Evolutionary conservation across 2,329 filamentous ascomycete species (phyloP).

Genomic region (Fusarium sp.): DNA sequence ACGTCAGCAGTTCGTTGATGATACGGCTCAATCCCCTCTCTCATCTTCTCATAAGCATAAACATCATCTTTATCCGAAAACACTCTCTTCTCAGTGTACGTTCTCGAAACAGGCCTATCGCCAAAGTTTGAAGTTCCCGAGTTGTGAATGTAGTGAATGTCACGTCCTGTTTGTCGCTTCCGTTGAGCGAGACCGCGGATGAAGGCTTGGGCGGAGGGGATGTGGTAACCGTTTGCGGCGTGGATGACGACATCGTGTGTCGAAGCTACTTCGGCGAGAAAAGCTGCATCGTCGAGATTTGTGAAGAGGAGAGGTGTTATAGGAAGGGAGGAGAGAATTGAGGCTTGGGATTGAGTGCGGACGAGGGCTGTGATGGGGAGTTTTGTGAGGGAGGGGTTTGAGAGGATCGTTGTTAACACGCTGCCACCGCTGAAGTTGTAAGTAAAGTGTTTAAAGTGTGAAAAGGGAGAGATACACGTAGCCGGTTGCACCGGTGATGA

Average conservation of each 20-base stretch:
- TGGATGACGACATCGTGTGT: conserved; percentile 1
- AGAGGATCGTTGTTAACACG: not conserved
- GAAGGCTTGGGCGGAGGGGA: not conserved
- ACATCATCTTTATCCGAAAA: conserved; percentile 12
- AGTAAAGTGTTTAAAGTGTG: accelerated
- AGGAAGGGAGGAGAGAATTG: not conserved
- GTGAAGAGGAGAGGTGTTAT: not conserved
- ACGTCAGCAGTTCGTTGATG: conserved; percentile 14
- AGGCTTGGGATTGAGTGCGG: not conserved
- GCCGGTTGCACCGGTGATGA: conserved; percentile 13
- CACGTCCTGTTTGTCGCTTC: not conserved
- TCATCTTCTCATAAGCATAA: conserved; percentile 6
- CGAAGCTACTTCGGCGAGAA: not conserved
- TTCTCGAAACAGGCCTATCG: not conserved
- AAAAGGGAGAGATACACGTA: not conserved
- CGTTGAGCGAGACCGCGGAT: not conserved
- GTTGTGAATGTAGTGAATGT: conserved; percentile 12
- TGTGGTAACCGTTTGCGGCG: conserved; percentile 11
- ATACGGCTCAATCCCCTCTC: not conserved
- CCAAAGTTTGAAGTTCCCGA: conserved; percentile 17
- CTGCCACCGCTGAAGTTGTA: conserved; percentile 2
- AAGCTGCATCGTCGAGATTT: not conserved
- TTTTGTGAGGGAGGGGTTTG: not conserved
- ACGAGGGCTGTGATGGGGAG: not conserved
- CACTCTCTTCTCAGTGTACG: not conserved